Conservation (phyloP, 1,284 basidiomycete species). For the Ustilago bromivora region DNA sequence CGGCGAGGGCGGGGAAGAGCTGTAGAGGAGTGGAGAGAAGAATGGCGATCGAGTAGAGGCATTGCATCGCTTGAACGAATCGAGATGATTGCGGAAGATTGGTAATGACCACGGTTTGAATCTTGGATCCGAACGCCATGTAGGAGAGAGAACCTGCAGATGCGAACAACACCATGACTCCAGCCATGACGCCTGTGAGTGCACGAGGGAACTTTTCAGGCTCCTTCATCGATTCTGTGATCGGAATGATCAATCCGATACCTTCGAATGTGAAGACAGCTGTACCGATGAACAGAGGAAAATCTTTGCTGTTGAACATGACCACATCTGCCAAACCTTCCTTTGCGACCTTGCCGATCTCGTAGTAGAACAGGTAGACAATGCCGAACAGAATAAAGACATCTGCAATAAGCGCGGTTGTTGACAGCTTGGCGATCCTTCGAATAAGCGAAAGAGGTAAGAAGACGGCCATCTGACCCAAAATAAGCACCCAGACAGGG, state of each 20-base stretch:
- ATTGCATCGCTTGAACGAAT: slow-evolving; percentile 86
- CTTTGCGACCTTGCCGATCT: slow-evolving; percentile 56
- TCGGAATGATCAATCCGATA: slow-evolving; percentile 95
- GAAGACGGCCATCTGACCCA: slow-evolving; percentile 86
- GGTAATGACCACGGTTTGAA: slow-evolving; percentile 93
- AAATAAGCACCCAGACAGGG: slow-evolving; percentile 83
- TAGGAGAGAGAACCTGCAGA: slow-evolving; percentile 90
- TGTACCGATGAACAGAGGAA: slow-evolving; percentile 92
- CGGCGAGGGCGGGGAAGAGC: slow-evolving; percentile 95
- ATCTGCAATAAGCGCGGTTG: slow-evolving; percentile 91
- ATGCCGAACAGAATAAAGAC: slow-evolving; percentile 91
- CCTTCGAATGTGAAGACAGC: slow-evolving; percentile 99
- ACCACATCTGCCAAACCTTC: slow-evolving; percentile 76
- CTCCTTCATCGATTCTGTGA: slow-evolving; percentile 91
- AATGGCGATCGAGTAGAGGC: slow-evolving; percentile 78
- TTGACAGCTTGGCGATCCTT: slow-evolving; percentile 79
- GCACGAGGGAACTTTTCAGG: slow-evolving; percentile 91
- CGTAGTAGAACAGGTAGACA: slow-evolving; percentile 69
- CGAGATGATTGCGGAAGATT: slow-evolving; percentile 88
- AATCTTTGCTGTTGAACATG: slow-evolving; percentile 88
- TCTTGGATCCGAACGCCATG: slow-evolving; percentile 85
- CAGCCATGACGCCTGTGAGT: slow-evolving; percentile 89
- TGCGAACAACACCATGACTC: slow-evolving; percentile 82
- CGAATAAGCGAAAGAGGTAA: slow-evolving; percentile 66
- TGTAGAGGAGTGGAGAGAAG: slow-evolving; percentile 88